Evolutionary conservation across 768 basidiomycete species (phyloP).

Genomic region (Amanita exitialis): DNA sequence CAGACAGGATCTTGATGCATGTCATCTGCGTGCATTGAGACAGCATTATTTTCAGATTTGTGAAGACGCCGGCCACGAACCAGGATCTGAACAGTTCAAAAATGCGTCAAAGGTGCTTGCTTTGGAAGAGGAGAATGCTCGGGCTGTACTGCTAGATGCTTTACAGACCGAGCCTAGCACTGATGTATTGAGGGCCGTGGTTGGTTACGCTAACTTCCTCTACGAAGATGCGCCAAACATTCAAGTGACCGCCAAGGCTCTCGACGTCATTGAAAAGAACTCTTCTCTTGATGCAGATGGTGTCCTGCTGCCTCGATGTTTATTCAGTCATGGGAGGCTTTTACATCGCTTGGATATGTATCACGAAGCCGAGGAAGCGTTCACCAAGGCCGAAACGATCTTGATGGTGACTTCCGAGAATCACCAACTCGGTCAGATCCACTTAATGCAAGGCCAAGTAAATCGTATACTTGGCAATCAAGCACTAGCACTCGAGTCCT

Average conservation of each 20-base stretch:
- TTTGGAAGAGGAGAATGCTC: neutral
- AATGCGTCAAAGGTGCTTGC: neutral
- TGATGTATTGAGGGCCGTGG: neutral
- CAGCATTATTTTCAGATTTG: neutral
- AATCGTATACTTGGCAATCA: neutral
- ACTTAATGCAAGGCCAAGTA: neutral
- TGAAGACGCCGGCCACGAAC: neutral
- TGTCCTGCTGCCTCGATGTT: neutral
- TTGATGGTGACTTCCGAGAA: neutral
- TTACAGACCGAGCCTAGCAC: neutral
- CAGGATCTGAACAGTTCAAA: neutral
- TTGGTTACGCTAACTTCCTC: neutral
- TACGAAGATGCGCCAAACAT: neutral
- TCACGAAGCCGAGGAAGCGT: neutral
- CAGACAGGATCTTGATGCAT: neutral
- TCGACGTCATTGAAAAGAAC: neutral
- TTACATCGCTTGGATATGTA: neutral
- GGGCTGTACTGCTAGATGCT: neutral
- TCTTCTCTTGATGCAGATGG: neutral
- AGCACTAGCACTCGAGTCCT: neutral
- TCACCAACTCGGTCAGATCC: neutral
- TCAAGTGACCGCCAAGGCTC: neutral
- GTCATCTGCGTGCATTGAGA: neutral
- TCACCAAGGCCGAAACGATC: neutral
- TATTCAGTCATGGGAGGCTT: neutral